Conservation (phyloP, 106 monocot species). For the Acorus gramineus region DNA sequence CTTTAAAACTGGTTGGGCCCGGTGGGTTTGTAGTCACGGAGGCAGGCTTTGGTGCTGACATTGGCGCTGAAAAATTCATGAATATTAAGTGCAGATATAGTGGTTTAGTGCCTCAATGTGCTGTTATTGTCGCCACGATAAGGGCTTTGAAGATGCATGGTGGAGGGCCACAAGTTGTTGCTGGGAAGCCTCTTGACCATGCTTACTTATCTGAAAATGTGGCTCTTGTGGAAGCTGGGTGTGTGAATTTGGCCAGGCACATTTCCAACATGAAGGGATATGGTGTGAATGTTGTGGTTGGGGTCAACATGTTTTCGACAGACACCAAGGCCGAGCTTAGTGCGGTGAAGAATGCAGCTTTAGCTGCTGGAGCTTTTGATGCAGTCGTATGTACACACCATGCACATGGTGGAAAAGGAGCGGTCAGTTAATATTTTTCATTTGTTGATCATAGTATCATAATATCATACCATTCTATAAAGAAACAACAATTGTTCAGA, state of each 20-base stretch:
- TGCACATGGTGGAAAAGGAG: conserved; percentile 96
- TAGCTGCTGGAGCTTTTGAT: conserved; percentile 94
- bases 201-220: conserved; percentile 80
- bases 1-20: conserved; percentile 78
- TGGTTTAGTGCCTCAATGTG: conserved; percentile 77
- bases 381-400: conserved; percentile 92
- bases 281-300: conserved; percentile 96
- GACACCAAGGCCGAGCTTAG: conserved; percentile 86
- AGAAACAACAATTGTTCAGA: too few species aligned
- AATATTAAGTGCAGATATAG: conserved; percentile 94
- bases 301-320: conserved; percentile 83
- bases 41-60: conserved; percentile 97
- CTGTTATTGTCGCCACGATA: conserved; percentile 83
- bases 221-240: conserved; percentile 80
- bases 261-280: conserved; percentile 71
- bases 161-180: conserved; percentile 91
- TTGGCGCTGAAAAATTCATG: conserved; percentile 97
- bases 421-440: conserved; percentile 39
- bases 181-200: conserved; percentile 82
- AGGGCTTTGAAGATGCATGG: conserved; percentile 99
- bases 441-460: too few species aligned
- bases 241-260: conserved; percentile 78
- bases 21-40: conserved; percentile 94
- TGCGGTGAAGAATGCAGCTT: conserved; percentile 65
- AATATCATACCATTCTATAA: too few species aligned